phyloP scores from a whole-genome alignment of 2,329 filamentous ascomycete genomes.

The Penicillium concentricum region DNA sequence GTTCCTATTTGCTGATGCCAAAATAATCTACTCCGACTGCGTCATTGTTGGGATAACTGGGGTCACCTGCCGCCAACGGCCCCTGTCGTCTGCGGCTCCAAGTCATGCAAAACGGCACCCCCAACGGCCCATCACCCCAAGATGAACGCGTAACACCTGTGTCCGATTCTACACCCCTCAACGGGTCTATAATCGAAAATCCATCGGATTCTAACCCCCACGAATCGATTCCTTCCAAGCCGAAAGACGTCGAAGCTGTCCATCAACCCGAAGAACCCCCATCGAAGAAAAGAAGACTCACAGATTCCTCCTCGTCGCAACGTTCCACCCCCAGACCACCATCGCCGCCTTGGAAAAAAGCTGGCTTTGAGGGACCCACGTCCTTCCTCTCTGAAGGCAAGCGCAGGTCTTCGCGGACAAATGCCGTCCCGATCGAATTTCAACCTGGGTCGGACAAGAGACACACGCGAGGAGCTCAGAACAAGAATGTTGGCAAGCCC shows the following conservation, averaged over 20 bases:
- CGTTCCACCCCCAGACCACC: slow-evolving; percentile 42
- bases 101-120: slow-evolving; percentile 50
- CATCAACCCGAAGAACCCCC: slow-evolving; percentile 41
- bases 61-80: slow-evolving; percentile 42
- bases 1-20: slow-evolving; percentile 43
- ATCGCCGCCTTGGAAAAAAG: slow-evolving; percentile 93
- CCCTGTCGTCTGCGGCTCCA: slow-evolving; percentile 42
- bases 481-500: slow-evolving; percentile 34
- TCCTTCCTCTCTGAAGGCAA: slow-evolving; percentile 68
- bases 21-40: slow-evolving; percentile 34
- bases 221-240: slow-evolving; percentile 28
- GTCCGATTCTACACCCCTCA: slow-evolving; percentile 22
- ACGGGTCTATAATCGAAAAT: slow-evolving; percentile 22
- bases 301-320: slow-evolving; percentile 33
- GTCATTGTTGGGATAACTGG: slow-evolving; percentile 47
- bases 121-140: slow-evolving; percentile 41
- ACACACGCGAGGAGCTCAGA: slow-evolving; percentile 44
- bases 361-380: slow-evolving; percentile 80
- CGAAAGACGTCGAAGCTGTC: slow-evolving; percentile 30
- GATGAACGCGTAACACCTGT: slow-evolving; percentile 40
- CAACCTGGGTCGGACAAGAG: slow-evolving; percentile 50
- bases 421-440: slow-evolving; percentile 47
- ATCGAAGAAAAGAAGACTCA: slow-evolving; percentile 47
- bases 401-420: slow-evolving; percentile 60
- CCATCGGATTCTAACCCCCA: slow-evolving; percentile 21